Base-by-base conservation (phyloP, 805 yeast species). In the Metschnikowia hibisci region DNA sequence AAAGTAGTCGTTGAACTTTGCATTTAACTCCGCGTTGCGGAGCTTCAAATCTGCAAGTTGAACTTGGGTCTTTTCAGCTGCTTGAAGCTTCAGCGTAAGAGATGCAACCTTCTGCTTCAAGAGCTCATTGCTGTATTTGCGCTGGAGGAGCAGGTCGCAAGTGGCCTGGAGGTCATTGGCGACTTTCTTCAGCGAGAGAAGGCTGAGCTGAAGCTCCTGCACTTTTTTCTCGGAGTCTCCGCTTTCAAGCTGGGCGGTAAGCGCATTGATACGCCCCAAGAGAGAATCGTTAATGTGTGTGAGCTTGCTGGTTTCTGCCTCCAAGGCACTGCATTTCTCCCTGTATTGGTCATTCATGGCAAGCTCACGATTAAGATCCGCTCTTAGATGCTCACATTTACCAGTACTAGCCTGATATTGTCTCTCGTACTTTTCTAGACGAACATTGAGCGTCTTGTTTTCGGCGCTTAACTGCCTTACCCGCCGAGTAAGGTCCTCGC, bases 51-150 rank as follows among this genome's bases (percentile, higher is more conserved):
- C 72, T 29, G 76, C 71, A 13, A 67, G 66, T 34, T 71, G 68
- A 32, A 68, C 70, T 45, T 78, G 75, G 3, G 76, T 51, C 1
- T 56, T 58, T 23, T 74, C 76, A 34, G 75, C 55, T 8, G 54
- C 50, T 3, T 53, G 44, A 14, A 80, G 34, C 45, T 72, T 73
- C 14, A 64, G 60, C 16, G 60, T 55, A 27, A 82, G 57, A 0
- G 73, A 52, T 0, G 56, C 48, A 42, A 77, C 80, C 47, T 82
- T 84, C 48, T 78, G 82, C 50, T 73, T 77, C 27, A 82, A 61
- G 8, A 82, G 54, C 51, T 78, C 84, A 5, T 62, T 58, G 20
- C 76, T 71, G 46, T 77, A 66, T 45, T 70, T 69, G 46, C 75
- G 61, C 47, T 76, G 76, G 18, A 79, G 63, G 8, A 67, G 64